Conservation (phyloP, 352 stramenopile species). For the Phytophthora nicotianae region DNA sequence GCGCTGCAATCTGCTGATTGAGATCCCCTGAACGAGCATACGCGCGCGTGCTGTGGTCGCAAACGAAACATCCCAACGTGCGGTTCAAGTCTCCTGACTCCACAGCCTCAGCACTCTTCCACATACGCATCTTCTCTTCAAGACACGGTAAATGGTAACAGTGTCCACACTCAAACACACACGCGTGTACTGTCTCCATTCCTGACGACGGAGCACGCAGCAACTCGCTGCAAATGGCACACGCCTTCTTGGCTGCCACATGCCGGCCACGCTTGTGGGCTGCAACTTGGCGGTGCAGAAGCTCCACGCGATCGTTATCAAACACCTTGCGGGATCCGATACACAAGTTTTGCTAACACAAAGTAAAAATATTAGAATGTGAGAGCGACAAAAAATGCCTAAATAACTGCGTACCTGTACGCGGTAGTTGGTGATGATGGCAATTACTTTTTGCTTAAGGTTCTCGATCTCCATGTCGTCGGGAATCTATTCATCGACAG, state of each 20-base stretch:
- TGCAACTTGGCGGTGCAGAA: conserved; percentile 68
- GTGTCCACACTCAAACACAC: conserved; percentile 85
- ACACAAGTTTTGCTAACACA: conserved; percentile 74
- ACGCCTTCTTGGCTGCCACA: conserved; percentile 62
- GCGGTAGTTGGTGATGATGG: conserved; percentile 82
- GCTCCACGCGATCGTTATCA: conserved; percentile 73
- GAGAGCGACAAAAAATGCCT: background rate
- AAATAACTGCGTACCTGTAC: conserved; percentile 56
- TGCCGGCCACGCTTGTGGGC: conserved; percentile 66
- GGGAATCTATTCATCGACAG: conserved; percentile 54
- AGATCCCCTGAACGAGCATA: conserved; percentile 51
- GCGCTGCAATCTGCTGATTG: conserved; percentile 45
- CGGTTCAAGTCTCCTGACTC: conserved; percentile 49
- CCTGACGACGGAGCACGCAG: conserved; percentile 52
- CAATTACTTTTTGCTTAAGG: conserved; percentile 80
- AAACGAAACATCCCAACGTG: conserved; percentile 80
- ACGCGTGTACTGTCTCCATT: conserved; percentile 66
- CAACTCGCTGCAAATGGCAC: conserved; percentile 67
- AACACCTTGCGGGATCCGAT: conserved; percentile 79
- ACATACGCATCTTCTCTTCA: conserved; percentile 89
- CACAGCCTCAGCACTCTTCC: conserved; percentile 70
- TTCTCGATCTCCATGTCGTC: conserved; percentile 84
- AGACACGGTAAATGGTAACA: conserved; percentile 82
- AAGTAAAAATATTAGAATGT: background rate
- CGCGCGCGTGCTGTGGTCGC: conserved; percentile 75